A percentile compares a stretch with the other conserved stretches of the same genome.
These are phyloP conservation scores for Rhodotorula toruloides DNA, from an alignment of 768 basidiomycete species.

Conservation along the genomic window DNA sequence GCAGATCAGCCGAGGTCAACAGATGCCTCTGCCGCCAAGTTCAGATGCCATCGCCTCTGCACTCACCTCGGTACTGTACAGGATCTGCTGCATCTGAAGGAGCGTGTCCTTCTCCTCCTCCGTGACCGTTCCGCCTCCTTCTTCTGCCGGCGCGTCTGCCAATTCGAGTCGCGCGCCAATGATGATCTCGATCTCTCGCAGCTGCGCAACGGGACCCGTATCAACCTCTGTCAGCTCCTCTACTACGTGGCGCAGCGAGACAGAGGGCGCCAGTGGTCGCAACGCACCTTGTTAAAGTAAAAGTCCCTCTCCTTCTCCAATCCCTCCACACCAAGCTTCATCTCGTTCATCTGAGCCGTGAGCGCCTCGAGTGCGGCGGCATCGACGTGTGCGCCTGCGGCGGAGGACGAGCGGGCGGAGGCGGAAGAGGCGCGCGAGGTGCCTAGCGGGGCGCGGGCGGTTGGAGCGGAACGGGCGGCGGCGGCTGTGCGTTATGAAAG, in stretches of 20 bases:
- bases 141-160: slow-evolving; percentile 51
- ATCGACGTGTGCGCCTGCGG: slow-evolving; percentile 40
- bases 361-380: slow-evolving; percentile 65
- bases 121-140: slow-evolving; percentile 55
- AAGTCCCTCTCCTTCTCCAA: slow-evolving; percentile 97
- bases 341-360: slow-evolving; percentile 72
- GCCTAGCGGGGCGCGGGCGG: background rate
- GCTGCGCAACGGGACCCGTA: slow-evolving; percentile 50
- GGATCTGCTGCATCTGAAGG: slow-evolving; percentile 77
- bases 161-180: slow-evolving; percentile 72
- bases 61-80: slow-evolving; percentile 89
- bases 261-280: background rate
- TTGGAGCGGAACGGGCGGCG: slow-evolving; percentile 69
- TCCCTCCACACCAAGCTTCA: slow-evolving; percentile 74
- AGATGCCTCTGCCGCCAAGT: background rate
- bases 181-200: slow-evolving; percentile 92
- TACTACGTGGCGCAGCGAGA: background rate
- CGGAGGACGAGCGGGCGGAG: background rate
- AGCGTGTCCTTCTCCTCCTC: slow-evolving; percentile 51
- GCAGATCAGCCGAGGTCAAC: too few species aligned
- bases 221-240: background rate
- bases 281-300: slow-evolving; percentile 88
- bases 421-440: background rate
- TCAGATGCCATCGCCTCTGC: too few species aligned
- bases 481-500: background rate